Percentiles rank a stretch among this genome's conserved stretches.
phyloP scores from a whole-genome alignment of 495 filamentous ascomycete genomes.

The Oleoguttula mirabilis region DNA sequence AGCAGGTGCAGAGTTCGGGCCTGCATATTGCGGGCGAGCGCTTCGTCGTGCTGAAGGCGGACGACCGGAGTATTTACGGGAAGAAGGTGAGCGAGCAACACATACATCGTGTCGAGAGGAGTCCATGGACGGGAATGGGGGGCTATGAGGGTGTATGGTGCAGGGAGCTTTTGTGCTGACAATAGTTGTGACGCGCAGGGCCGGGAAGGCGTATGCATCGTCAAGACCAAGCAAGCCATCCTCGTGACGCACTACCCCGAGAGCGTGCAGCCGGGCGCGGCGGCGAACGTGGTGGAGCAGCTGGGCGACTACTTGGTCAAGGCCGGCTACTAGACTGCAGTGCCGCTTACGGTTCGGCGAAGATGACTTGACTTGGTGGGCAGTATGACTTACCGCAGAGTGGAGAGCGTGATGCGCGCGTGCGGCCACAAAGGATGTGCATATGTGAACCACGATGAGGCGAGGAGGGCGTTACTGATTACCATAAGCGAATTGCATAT shows the following conservation, averaged over 20 bases:
- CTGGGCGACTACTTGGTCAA: conserved; percentile 65
- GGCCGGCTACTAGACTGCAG: conserved; percentile 55
- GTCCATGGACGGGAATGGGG: neutral
- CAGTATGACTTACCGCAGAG: no score
- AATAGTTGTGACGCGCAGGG: no score
- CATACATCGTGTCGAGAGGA: neutral
- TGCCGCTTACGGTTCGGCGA: no score
- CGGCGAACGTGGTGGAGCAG: conserved; percentile 51
- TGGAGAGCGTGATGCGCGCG: neutral
- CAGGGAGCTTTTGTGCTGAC: no score
- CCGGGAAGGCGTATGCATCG: conserved; percentile 64
- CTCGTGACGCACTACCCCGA: conserved; percentile 79
- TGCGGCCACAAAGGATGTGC: conserved; percentile 6
- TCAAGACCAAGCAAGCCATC: conserved; percentile 74
- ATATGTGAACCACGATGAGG: conserved; percentile 12
- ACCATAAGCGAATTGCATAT: no score
- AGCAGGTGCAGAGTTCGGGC: conserved; percentile 44
- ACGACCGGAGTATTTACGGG: conserved; percentile 68
- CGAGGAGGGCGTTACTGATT: no score
- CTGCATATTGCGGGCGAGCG: conserved; percentile 58
- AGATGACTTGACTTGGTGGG: no score
- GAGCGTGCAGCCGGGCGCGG: conserved; percentile 48
- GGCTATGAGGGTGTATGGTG: neutral
- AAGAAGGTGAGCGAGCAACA: conserved; percentile 53
- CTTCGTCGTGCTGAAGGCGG: conserved; percentile 60